These are phyloP conservation scores for Globisporangium orthogonon DNA, from an alignment of 352 stramenopile genomes.

Conservation along the genomic window DNA sequence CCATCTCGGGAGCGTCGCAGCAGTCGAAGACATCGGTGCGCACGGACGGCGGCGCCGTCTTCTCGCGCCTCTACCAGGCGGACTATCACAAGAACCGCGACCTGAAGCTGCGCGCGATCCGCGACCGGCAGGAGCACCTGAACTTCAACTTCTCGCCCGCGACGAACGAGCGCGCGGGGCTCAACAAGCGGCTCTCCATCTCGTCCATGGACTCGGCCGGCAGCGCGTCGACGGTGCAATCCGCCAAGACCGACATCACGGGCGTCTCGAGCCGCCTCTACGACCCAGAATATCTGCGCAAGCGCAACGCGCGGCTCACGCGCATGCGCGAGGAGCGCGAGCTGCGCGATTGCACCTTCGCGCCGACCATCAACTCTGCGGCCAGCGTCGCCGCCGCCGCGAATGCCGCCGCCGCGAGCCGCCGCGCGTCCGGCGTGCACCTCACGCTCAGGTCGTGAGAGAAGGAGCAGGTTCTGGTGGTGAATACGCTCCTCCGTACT, in stretches of 20 bases:
- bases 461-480: neutral
- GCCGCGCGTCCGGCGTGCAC: constrained; percentile 8
- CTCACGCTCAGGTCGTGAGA: constrained; percentile 10
- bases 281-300: constrained; percentile 78
- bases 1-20: constrained; percentile 54
- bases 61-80: constrained; percentile 78
- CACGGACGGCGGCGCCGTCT: constrained; percentile 75
- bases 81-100: constrained; percentile 80
- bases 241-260: constrained; percentile 70
- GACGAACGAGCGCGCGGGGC: constrained; percentile 20
- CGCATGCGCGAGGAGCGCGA: constrained; percentile 74
- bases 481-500: too few relatives aligned
- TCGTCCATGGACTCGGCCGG: constrained; percentile 62
- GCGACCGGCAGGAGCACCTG: constrained; percentile 60
- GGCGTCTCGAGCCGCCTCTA: constrained; percentile 79
- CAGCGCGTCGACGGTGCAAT: constrained; percentile 46
- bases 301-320: constrained; percentile 69
- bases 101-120: constrained; percentile 52
- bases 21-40: constrained; percentile 66
- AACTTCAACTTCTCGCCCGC: constrained; percentile 51
- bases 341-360: constrained; percentile 76
- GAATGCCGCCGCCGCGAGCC: neutral
- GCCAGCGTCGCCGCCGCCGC: constrained; percentile 16
- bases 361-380: constrained; percentile 51
- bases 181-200: constrained; percentile 40